Evolutionary conservation across 2,329 filamentous ascomycete species (phyloP), one percentile per base, ranked within the genome.

Genomic region (Colletotrichum spaethianum): DNA sequence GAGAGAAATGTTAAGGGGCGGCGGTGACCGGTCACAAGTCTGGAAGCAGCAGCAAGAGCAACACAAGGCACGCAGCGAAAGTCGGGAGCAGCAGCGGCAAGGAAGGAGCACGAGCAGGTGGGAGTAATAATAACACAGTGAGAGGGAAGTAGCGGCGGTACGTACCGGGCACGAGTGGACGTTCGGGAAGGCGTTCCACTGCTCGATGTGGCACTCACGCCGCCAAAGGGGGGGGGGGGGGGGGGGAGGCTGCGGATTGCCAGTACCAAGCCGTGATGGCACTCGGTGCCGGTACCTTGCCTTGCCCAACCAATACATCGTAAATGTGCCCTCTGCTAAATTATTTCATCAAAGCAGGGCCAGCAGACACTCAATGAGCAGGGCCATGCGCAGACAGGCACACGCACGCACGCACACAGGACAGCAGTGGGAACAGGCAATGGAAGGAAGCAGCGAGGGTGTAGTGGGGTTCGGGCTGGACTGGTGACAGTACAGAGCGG

Each of bases 391-490:
- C 40, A 20, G 7, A 31, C 26, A 31, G 18, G 2, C 40, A 44
- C 38, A 12, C 38, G 18, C 26, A 42, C 56, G 8, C 12, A 44
- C 4, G 7, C 8, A 1, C 4, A 50, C 9, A 36, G 20, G 20
- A 23, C 59, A 63, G 18, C 36, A 44, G 23, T 16, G 36, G 16
- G 18, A 11, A 53, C 28, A 31, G 50, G 18, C 50, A 53, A 53
- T 23, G 50, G 20, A 46, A n/a, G 11, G 53, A 38, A n/a, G 64
- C 50, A 52, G 60, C 65, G 69, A 72, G 66, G 60, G 70, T 72
- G 70, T 72, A 56, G 70, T 72, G 70, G 70, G 70, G 70, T 72
- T 64, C 50, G 28, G 52, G 52, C 62, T 38, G 33, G 62, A 33
- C n/a, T n/a, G n/a, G n/a, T n/a, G n/a, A n/a, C n/a, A n/a, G n/a